A percentile compares a stretch with the other conserved stretches of the same genome.
Evolutionary conservation across 2,329 filamentous ascomycete species (phyloP).

Genomic region (Penicillium psychrosexuale): DNA sequence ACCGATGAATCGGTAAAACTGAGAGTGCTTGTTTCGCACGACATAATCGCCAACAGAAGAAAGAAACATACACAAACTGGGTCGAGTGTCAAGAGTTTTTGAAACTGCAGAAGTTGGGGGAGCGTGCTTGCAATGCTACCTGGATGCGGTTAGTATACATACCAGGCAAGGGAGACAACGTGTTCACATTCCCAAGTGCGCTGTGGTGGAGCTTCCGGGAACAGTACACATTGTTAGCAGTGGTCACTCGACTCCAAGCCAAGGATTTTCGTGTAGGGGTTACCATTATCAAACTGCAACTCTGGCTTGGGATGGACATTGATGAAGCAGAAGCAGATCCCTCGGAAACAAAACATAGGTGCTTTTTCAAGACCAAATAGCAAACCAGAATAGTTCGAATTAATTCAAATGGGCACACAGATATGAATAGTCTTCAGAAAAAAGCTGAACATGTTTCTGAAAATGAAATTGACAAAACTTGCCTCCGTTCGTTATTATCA

Average conservation of each 20-base stretch:
- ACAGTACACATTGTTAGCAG: background rate
- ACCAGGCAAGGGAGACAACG: constrained; percentile 8
- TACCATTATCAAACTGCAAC: no score
- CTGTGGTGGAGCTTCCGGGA: background rate
- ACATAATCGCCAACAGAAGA: background rate
- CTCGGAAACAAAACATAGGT: background rate
- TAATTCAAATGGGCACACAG: background rate
- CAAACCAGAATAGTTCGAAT: background rate
- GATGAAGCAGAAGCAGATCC: background rate
- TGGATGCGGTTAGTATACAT: constrained; percentile 3
- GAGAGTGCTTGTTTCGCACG: background rate
- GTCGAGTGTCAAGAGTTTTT: background rate
- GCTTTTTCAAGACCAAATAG: background rate
- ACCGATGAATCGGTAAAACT: background rate
- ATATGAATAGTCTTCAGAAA: background rate
- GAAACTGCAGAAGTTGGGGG: background rate
- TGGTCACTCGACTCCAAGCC: background rate
- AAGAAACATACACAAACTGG: background rate
- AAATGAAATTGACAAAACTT: background rate
- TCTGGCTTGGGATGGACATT: background rate
- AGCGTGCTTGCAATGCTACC: background rate
- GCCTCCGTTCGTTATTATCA: constrained; percentile 33
- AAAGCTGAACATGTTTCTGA: background rate
- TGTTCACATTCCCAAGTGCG: constrained; percentile 11
- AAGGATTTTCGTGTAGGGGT: background rate